Evolutionary conservation across 192 early-diverging fungal genomes (phyloP).

Genomic region (Chytriomyces hyalinus): DNA sequence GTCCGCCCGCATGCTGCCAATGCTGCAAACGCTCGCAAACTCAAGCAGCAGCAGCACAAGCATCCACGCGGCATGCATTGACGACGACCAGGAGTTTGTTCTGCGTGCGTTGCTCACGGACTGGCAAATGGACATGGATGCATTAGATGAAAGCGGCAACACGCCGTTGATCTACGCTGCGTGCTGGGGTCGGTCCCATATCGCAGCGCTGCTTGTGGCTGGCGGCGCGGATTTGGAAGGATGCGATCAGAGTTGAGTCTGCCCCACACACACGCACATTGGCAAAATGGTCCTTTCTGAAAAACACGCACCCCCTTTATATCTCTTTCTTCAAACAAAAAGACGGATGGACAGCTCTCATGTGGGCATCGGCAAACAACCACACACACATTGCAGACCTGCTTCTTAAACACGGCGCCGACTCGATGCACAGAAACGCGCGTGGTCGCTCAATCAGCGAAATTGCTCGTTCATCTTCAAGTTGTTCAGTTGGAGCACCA

Average conservation of each 20-base stretch:
- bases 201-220: slow-evolving; percentile 73
- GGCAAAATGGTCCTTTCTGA: not conserved
- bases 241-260: slow-evolving; percentile 78
- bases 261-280: slow-evolving; percentile 16
- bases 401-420: slow-evolving; percentile 81
- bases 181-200: slow-evolving; percentile 81
- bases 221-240: slow-evolving; percentile 79
- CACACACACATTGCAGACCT: slow-evolving; percentile 72
- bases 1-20: no score
- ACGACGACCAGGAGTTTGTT: not conserved
- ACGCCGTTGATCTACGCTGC: slow-evolving; percentile 87
- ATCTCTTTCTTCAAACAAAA: slow-evolving; percentile 2
- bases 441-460: slow-evolving; percentile 36
- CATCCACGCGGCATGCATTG: not conserved
- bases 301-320: not conserved
- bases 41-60: not conserved
- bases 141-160: slow-evolving; percentile 83
- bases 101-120: not conserved
- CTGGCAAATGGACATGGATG: slow-evolving; percentile 74
- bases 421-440: slow-evolving; percentile 35
- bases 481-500: not conserved
- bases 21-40: no score
- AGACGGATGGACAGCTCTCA: slow-evolving; percentile 90
- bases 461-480: slow-evolving; percentile 13
- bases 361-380: slow-evolving; percentile 92